Conservation (phyloP, 2,329 filamentous ascomycete species). For the Penicillium sp. region DNA sequence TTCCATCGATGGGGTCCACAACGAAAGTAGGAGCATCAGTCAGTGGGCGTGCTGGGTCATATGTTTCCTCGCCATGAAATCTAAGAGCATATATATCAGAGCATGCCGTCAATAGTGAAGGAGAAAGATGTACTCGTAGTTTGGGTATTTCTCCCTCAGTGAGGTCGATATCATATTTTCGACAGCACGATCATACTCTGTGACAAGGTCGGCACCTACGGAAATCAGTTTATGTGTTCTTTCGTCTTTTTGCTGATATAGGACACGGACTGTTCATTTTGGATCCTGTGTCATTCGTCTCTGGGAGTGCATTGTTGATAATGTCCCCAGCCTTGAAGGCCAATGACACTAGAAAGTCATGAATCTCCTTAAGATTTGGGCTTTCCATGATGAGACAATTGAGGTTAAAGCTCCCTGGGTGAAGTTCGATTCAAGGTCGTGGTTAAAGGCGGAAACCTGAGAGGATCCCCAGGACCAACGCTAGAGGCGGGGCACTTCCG, state of each 20-base stretch:
- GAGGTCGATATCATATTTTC: conserved; percentile 57
- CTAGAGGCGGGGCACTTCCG: conserved; percentile 5
- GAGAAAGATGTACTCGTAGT: conserved; percentile 46
- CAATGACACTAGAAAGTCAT: conserved; percentile 42
- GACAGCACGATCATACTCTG: conserved; percentile 62
- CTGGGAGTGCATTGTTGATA: conserved; percentile 45
- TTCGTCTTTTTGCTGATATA: not conserved
- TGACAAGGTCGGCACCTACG: conserved; percentile 60
- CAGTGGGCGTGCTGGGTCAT: conserved; percentile 54
- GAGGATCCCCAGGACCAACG: not conserved
- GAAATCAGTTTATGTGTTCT: not conserved
- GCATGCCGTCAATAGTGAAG: not conserved
- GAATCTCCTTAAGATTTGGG: conserved; percentile 41
- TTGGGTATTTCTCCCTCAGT: conserved; percentile 53
- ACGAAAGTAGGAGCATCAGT: conserved; percentile 59
- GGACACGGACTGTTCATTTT: conserved; percentile 47
- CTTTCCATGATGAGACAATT: conserved; percentile 9
- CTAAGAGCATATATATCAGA: conserved; percentile 19
- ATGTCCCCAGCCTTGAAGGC: conserved; percentile 44
- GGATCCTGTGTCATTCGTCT: conserved; percentile 38
- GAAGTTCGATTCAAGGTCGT: not conserved
- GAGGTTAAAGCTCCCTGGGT: not conserved
- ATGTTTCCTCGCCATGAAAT: conserved; percentile 62
- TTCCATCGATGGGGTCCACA: conserved; percentile 65
- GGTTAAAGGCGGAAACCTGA: not conserved